phyloP scores from a whole-genome alignment of 257 asterid species.

The Agastache rugosa region DNA sequence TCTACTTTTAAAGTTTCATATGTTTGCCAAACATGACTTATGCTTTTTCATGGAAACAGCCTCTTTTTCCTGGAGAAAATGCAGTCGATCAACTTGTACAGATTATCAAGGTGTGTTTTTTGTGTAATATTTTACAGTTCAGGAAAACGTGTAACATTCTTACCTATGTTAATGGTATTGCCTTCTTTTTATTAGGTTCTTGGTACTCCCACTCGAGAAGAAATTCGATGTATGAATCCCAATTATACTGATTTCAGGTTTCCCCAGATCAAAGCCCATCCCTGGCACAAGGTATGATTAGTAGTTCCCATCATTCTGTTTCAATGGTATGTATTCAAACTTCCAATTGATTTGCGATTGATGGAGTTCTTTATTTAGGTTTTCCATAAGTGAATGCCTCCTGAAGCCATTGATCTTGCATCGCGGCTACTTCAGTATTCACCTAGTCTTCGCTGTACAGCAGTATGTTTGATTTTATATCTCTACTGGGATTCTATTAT shows the following conservation, averaged over 20 bases:
- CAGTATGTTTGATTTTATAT: constrained; percentile 47
- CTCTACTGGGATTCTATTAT: not conserved
- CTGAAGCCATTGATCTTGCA: constrained; percentile 94
- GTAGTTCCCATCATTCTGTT: not conserved
- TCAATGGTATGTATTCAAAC: not conserved
- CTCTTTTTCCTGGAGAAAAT: constrained; percentile 92
- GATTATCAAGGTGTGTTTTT: constrained; percentile 74
- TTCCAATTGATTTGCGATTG: not conserved
- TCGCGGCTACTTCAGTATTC: constrained; percentile 91
- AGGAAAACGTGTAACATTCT: not conserved
- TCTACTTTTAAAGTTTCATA: too few relatives aligned
- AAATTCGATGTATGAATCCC: constrained; percentile 93
- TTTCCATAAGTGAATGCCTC: constrained; percentile 93
- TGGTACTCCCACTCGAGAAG: constrained; percentile 97
- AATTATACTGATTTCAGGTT: constrained; percentile 88
- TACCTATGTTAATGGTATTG: not conserved
- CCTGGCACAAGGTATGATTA: constrained; percentile 70
- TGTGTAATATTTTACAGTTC: not conserved
- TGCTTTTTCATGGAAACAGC: constrained; percentile 46
- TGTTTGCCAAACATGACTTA: too few relatives aligned
- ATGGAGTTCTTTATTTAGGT: constrained; percentile 45
- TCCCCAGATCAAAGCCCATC: constrained; percentile 93
- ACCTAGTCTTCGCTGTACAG: constrained; percentile 92
- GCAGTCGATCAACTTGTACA: constrained; percentile 96
- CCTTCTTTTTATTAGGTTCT: constrained; percentile 58